These are phyloP conservation scores for Erythrobasidium yunnanense DNA, from an alignment of 768 basidiomycete species.

Conservation along the genomic window DNA sequence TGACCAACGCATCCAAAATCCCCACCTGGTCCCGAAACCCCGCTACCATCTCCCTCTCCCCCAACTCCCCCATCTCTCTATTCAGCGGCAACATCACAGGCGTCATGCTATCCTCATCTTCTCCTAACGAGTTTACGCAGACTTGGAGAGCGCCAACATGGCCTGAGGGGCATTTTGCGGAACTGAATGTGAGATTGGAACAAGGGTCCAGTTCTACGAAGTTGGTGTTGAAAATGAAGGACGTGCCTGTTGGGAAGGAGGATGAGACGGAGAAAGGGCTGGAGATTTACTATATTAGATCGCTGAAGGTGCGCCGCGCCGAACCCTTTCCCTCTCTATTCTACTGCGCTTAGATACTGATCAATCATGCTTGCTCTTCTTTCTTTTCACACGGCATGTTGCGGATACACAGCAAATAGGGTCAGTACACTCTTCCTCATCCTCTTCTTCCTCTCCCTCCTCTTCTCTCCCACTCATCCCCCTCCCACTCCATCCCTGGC, in stretches of 20 bases:
- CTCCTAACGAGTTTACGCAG: constrained; percentile 27
- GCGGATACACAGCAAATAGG: constrained; percentile 29
- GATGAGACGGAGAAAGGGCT: constrained; percentile 35
- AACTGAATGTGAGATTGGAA: constrained; percentile 29
- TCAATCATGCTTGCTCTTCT: neutral
- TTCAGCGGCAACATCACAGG: constrained; percentile 38
- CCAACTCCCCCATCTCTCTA: constrained; percentile 32
- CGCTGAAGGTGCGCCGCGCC: constrained; percentile 16
- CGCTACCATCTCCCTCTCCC: constrained; percentile 33
- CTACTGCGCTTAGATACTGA: neutral
- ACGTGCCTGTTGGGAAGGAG: constrained; percentile 37
- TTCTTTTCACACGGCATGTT: neutral
- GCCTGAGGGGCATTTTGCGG: constrained; percentile 37
- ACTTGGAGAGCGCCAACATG: constrained; percentile 37
- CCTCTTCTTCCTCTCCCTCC: neutral
- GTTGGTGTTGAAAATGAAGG: constrained; percentile 30
- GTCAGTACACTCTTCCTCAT: constrained; percentile 17
- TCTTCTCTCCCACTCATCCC: neutral
- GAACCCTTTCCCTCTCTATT: neutral
- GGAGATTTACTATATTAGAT: constrained; percentile 30
- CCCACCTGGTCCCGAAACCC: constrained; percentile 36
- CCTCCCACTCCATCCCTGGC: constrained; percentile 5
- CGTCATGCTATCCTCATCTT: constrained; percentile 30
- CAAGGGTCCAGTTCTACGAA: constrained; percentile 36
- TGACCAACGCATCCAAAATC: constrained; percentile 34